Evolutionary conservation across 306 rosid genomes (phyloP).

Genomic region (Geum urbanum): DNA sequence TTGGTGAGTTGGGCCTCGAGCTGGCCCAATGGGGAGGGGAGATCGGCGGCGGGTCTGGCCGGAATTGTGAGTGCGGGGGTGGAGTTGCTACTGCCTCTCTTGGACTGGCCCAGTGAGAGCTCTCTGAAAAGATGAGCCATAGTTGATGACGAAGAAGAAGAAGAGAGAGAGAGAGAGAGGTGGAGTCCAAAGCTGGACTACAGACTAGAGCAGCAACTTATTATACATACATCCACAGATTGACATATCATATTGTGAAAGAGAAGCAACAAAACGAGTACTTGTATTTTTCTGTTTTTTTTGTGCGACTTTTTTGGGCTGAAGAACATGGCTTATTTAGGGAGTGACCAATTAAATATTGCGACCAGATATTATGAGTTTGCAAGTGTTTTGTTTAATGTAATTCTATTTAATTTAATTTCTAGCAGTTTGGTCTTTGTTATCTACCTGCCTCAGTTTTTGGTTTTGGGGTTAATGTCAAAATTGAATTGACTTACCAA

Average conservation of each 20-base stretch:
- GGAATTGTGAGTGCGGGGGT: constrained; percentile 27
- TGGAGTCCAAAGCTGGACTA: constrained; percentile 18
- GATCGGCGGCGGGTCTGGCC: constrained; percentile 35
- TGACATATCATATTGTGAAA: not conserved
- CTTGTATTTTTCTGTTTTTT: not conserved
- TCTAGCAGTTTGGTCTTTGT: not conserved
- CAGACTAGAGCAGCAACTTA: not conserved
- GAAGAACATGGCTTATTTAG: not conserved
- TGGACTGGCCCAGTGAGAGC: constrained; percentile 82
- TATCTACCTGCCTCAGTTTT: not conserved
- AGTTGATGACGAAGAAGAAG: constrained; percentile 19
- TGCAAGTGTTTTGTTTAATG: not conserved
- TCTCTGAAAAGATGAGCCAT: constrained; percentile 95
- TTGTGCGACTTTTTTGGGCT: not conserved
- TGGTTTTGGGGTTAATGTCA: not conserved
- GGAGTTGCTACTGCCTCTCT: constrained; percentile 50
- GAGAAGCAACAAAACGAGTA: not conserved
- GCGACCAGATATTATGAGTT: not conserved
- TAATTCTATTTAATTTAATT: not conserved
- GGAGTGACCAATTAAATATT: not conserved
- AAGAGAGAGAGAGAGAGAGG: not conserved
- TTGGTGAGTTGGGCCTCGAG: constrained; percentile 63
- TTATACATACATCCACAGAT: not conserved
- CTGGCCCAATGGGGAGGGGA: constrained; percentile 81
- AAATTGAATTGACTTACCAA: constrained; percentile 1